Base-by-base conservation (phyloP, 2,329 filamentous ascomycete genomes). In the Ceratocystis ficicola region DNA sequence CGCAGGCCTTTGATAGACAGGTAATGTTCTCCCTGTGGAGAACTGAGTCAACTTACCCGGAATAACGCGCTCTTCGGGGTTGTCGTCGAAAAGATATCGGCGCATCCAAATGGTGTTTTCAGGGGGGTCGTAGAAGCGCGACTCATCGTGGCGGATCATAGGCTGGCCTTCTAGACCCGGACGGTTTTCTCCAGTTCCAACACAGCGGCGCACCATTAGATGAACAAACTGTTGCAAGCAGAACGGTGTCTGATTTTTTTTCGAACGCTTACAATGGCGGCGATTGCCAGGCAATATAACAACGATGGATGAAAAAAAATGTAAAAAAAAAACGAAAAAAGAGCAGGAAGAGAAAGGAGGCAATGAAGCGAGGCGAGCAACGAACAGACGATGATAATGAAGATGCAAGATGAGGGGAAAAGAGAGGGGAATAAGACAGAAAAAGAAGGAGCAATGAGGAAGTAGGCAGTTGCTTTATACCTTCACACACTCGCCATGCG, bases 81-180 rank as follows among this genome's bases (percentile, higher is more conserved):
- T 41, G 12, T 28, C n/a, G 22, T 65, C 63, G 10, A 59, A 46
- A 8, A 60, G 36, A 57, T 65, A 60, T 1, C 63, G 63, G 20
- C 32, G 52, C 30, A 28, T 57, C 41, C 63, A 44, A 3, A 36
- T 12, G 7, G 22, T 30, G 17, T 65, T 60, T 12, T 22, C 55
- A 2, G 63, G 63, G 4, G 63, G 36, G 3, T 12, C 41, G 32
- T 65, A 50, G 25, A 59, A 65, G 25, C 63, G 63, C n/a, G 55
- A 59, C 63, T 60, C 28, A 17, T 59, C 25, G 12, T 17, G 6
- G 15, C 32, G 36, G 52, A 44, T 30, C n/a, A n/a, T 57, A 1
- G 63, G 63, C 25, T 65, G 63, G n/a, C 32, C 52, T n/a, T 60
- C 52, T 46, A 65, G 63, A 32, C 52, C 63, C 5, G 63, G 63